phyloP scores from a whole-genome alignment of 2,329 filamentous ascomycete genomes.

The Claviceps africana region DNA sequence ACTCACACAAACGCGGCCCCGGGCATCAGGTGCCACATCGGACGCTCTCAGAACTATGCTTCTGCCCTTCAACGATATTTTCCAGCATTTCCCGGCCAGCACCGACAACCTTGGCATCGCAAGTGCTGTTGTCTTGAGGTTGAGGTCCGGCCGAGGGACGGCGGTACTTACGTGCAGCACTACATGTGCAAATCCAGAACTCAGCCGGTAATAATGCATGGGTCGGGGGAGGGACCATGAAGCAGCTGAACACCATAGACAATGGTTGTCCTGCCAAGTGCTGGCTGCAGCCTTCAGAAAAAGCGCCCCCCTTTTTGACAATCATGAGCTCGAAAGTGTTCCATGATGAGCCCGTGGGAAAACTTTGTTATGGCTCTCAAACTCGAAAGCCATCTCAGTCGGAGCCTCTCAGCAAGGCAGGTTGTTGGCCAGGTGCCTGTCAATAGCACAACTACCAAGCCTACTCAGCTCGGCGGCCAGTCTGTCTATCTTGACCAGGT shows the following conservation, averaged over 20 bases:
- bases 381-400: not conserved
- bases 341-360: not conserved
- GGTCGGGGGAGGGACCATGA: not conserved
- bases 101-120: no score
- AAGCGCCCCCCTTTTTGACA: not conserved
- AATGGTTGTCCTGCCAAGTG: not conserved
- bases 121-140: no score
- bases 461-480: conserved; percentile 31
- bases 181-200: no score
- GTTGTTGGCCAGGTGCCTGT: conserved; percentile 18
- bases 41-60: no score
- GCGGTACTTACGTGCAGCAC: no score
- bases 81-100: no score
- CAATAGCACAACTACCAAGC: conserved; percentile 28
- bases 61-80: no score
- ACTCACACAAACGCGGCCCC: no score
- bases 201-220: not conserved
- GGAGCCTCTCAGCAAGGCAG: not conserved
- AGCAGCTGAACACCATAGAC: not conserved
- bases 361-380: not conserved
- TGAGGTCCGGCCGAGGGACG: no score
- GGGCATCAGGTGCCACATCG: no score
- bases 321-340: no score
- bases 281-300: not conserved
- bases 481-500: conserved; percentile 26